These are phyloP conservation scores for Neoscytalidium dimidiatum DNA, from an alignment of 2,329 filamentous ascomycete species.

Conservation along the genomic window DNA sequence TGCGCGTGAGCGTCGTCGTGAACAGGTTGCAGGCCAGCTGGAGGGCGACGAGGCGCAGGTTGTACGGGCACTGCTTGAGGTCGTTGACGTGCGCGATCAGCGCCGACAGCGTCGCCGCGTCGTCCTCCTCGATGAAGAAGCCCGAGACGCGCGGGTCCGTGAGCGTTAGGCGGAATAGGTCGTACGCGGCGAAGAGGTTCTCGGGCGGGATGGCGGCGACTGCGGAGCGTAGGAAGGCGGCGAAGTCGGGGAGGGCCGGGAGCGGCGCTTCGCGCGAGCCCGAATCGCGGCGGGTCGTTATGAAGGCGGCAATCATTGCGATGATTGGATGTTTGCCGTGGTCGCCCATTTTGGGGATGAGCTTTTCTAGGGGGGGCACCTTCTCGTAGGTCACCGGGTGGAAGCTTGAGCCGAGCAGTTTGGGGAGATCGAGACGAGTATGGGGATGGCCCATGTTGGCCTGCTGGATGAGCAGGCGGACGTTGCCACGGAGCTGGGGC, in stretches of 20 bases:
- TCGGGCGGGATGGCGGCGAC: conserved; percentile 61
- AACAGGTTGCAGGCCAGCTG: conserved; percentile 88
- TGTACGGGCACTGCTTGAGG: conserved; percentile 68
- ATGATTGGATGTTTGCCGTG: conserved; percentile 63
- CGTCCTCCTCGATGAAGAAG: conserved; percentile 75
- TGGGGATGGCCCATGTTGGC: conserved; percentile 78
- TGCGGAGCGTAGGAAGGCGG: conserved; percentile 59
- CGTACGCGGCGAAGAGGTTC: conserved; percentile 77
- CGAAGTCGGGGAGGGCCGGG: conserved; percentile 69
- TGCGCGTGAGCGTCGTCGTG: conserved; percentile 69
- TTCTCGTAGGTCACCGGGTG: conserved; percentile 75
- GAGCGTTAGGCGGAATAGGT: conserved; percentile 77
- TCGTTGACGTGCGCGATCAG: conserved; percentile 58
- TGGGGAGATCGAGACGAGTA: conserved; percentile 68
- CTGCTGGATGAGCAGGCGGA: conserved; percentile 73
- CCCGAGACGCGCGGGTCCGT: conserved; percentile 77
- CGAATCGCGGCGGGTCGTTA: conserved; percentile 61
- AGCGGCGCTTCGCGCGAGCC: conserved; percentile 68
- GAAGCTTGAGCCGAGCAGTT: conserved; percentile 63
- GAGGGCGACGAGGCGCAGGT: conserved; percentile 77
- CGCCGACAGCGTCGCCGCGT: conserved; percentile 56
- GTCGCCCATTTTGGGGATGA: conserved; percentile 74
- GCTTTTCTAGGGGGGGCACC: conserved; percentile 78
- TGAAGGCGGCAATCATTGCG: conserved; percentile 67
- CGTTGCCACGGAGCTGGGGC: conserved; percentile 62